Percentiles rank a stretch among this genome's conserved stretches.
Conservation (phyloP, 257 asterid genomes). For the Nicotiana knightiana region DNA sequence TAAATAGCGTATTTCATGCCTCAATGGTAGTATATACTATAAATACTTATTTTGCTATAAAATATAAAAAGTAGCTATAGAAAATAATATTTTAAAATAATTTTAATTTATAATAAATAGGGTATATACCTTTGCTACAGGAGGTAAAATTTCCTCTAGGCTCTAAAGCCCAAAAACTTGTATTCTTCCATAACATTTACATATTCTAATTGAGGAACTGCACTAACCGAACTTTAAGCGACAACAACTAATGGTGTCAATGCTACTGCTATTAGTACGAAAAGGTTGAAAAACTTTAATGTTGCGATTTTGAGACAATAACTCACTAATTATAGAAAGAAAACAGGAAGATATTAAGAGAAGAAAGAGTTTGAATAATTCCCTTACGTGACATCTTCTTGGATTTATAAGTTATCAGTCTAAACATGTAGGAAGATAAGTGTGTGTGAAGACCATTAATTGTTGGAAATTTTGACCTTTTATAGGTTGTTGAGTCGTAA, state of each 20-base stretch:
- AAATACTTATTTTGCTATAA: no score
- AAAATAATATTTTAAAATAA: no score
- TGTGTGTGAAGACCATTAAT: not conserved
- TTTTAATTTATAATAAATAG: no score
- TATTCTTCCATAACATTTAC: not conserved
- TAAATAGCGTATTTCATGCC: no score
- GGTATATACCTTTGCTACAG: no score
- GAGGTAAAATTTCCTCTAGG: not conserved
- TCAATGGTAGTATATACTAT: no score
- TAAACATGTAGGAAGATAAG: not conserved
- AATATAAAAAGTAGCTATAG: no score
- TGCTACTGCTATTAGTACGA: not conserved
- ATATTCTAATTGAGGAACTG: not conserved
- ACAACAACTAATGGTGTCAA: not conserved
- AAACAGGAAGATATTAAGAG: not conserved
- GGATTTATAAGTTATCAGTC: not conserved
- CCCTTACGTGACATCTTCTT: not conserved
- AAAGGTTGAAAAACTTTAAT: not conserved
- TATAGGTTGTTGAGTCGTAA: not conserved
- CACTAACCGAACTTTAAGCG: not conserved
- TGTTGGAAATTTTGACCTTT: constrained; percentile 1
- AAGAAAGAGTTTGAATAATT: not conserved
- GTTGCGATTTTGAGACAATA: not conserved
- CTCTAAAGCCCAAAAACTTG: not conserved
- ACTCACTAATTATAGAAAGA: not conserved